phyloP scores from a whole-genome alignment of 2,329 filamentous ascomycete genomes.

The Apiospora hydei region DNA sequence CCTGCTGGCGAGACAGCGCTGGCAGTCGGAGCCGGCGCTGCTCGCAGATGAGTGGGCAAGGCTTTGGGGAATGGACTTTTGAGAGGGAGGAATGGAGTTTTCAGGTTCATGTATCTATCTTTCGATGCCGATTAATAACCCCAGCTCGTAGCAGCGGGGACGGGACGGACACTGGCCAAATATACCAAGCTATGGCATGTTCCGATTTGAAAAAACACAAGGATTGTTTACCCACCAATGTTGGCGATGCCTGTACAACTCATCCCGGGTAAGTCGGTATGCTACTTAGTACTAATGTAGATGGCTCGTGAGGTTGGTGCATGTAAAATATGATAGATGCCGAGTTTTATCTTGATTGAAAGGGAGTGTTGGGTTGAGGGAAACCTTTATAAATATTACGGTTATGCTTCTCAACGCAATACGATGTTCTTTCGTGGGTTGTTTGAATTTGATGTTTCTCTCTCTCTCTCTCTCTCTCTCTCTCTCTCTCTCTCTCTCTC shows the following conservation, averaged over 20 bases:
- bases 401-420: no score
- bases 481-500: no score
- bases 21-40: constrained; percentile 46
- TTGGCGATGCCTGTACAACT: constrained; percentile 7
- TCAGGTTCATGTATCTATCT: neutral
- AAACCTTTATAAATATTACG: no score
- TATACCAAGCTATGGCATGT: constrained; percentile 5
- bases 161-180: neutral
- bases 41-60: constrained; percentile 41
- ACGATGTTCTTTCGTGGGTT: no score
- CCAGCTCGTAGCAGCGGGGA: neutral
- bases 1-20: constrained; percentile 56
- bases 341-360: no score
- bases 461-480: no score
- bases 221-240: neutral
- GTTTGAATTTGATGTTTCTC: no score
- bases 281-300: neutral
- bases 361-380: no score
- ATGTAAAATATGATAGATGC: neutral
- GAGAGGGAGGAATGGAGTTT: constrained; percentile 23
- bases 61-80: constrained; percentile 38
- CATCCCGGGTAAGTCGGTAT: neutral
- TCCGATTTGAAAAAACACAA: neutral
- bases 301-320: neutral
- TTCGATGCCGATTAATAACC: neutral